phyloP scores from a whole-genome alignment of 352 stramenopile genomes.

The Peronosclerospora sorghi region DNA sequence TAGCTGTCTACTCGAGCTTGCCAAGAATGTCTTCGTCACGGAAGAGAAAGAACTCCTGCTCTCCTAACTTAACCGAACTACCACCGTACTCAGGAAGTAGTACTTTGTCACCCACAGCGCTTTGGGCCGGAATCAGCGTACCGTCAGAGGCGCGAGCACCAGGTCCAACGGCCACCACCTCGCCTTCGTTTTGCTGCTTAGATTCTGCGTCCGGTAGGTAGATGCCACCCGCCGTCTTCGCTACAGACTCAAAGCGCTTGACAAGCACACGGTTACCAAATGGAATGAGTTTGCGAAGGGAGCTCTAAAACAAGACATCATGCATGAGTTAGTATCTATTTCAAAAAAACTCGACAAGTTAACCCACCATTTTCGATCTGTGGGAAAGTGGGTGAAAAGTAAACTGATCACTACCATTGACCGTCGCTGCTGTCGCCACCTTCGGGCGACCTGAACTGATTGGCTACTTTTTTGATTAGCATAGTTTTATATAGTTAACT shows the following conservation, averaged over 20 bases:
- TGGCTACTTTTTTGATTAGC: background rate
- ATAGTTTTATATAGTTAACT: background rate
- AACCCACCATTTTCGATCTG: background rate
- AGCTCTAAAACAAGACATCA: conserved; percentile 19
- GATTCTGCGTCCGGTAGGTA: conserved; percentile 88
- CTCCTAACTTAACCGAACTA: conserved; percentile 86
- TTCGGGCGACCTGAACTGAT: background rate
- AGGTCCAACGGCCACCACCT: conserved; percentile 90
- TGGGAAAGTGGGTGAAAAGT: background rate
- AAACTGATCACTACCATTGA: background rate
- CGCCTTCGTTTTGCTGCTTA: conserved; percentile 91
- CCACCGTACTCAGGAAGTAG: conserved; percentile 94
- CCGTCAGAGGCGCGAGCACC: conserved; percentile 85
- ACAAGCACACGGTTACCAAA: conserved; percentile 94
- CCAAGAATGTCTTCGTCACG: conserved; percentile 95
- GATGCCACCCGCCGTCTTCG: conserved; percentile 89
- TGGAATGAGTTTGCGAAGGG: conserved; percentile 84
- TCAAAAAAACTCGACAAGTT: background rate
- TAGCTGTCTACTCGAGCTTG: conserved; percentile 83
- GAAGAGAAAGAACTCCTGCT: conserved; percentile 91
- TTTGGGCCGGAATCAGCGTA: conserved; percentile 75
- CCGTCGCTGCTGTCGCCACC: background rate
- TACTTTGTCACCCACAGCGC: conserved; percentile 90
- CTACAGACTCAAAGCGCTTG: conserved; percentile 85
- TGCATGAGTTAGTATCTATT: background rate